phyloP scores from a whole-genome alignment of 768 basidiomycete genomes.

The Mycena polygramma region DNA sequence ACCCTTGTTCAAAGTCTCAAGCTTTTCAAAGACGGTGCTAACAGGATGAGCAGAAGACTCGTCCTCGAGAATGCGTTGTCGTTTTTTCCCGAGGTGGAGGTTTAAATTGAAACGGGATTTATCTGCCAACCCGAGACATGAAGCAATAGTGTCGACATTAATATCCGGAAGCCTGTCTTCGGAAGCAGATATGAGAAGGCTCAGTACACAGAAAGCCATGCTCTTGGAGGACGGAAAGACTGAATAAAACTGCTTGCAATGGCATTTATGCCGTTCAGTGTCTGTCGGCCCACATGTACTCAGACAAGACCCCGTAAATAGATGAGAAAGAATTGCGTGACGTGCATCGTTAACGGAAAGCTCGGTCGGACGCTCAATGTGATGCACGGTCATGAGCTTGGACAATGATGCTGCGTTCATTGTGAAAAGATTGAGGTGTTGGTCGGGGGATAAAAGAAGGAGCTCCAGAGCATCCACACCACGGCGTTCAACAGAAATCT shows the following conservation, averaged over 20 bases:
- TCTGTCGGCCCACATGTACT: not conserved
- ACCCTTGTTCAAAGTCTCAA: too few relatives aligned
- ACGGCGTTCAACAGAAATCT: not conserved
- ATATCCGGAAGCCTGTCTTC: too few relatives aligned
- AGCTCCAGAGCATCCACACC: not conserved
- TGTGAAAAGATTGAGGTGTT: not conserved
- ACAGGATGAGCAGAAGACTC: too few relatives aligned
- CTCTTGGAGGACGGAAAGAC: not conserved
- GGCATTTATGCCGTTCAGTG: not conserved
- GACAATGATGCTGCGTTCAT: not conserved
- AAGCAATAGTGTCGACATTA: too few relatives aligned
- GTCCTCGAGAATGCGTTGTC: too few relatives aligned
- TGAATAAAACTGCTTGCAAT: not conserved
- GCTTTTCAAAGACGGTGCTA: too few relatives aligned
- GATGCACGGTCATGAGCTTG: not conserved
- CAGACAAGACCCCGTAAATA: not conserved
- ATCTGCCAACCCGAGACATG: too few relatives aligned
- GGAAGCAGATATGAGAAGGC: too few relatives aligned
- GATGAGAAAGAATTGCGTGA: not conserved
- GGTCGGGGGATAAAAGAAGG: not conserved
- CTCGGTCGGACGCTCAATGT: not conserved
- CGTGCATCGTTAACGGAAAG: not conserved
- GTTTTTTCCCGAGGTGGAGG: not conserved
- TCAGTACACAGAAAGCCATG: too few relatives aligned
- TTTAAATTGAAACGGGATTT: too few relatives aligned